phyloP scores from a whole-genome alignment of 2,329 filamentous ascomycete species.

The Cladorrhinum sp. region DNA sequence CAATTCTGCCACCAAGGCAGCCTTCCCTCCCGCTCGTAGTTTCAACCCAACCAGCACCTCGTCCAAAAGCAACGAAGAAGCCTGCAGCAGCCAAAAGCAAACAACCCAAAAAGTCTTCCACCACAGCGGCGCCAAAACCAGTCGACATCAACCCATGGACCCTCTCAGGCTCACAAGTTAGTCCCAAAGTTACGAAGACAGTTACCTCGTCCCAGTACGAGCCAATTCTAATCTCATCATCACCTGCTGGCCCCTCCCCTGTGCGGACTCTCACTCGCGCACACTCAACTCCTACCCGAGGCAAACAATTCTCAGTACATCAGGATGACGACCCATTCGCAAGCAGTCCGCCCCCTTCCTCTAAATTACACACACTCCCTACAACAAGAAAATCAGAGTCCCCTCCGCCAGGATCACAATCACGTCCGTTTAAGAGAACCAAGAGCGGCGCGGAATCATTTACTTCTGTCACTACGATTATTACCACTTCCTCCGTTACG shows the following conservation, averaged over 20 bases:
- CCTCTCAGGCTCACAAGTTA: slow-evolving; percentile 37
- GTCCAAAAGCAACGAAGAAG: slow-evolving; percentile 1
- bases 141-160: slow-evolving; percentile 39
- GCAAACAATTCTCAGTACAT: neutral
- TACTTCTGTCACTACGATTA: neutral
- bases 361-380: neutral
- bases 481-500: neutral
- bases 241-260: slow-evolving; percentile 22
- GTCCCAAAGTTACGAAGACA: slow-evolving; percentile 28
- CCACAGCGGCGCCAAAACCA: slow-evolving; percentile 19
- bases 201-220: slow-evolving; percentile 13
- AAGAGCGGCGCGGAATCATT: slow-evolving; percentile 19
- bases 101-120: slow-evolving; percentile 24
- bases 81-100: slow-evolving; percentile 28
- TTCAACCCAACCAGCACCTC: neutral
- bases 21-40: neutral
- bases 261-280: neutral
- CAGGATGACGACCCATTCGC: neutral
- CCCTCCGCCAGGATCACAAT: neutral
- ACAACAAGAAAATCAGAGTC: slow-evolving; percentile 33
- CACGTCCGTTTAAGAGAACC: slow-evolving; percentile 21
- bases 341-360: neutral
- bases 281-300: slow-evolving; percentile 2
- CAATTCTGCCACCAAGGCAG: neutral
- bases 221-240: slow-evolving; percentile 31